These are phyloP conservation scores for Picochlorum sp. DNA, from an alignment of 139 green algal species.

Conservation along the genomic window DNA sequence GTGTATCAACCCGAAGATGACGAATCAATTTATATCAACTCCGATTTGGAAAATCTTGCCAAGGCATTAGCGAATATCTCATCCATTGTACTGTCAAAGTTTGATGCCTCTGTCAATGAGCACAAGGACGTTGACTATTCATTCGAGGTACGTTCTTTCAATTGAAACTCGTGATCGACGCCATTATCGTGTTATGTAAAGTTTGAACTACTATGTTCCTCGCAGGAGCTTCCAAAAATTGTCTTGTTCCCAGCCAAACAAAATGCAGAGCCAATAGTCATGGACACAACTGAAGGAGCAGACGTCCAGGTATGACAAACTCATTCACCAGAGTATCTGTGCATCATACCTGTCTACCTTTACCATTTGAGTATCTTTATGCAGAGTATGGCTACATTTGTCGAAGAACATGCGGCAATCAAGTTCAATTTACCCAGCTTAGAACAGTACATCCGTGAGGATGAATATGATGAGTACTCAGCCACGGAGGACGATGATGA, in stretches of 20 bases:
- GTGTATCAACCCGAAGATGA: constrained; percentile 58
- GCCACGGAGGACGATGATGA: background rate
- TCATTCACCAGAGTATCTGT: background rate
- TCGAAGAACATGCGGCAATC: background rate
- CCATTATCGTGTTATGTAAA: background rate
- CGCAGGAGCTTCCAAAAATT: constrained; percentile 27
- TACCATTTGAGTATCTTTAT: background rate
- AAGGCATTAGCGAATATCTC: constrained; percentile 31
- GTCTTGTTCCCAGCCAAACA: constrained; percentile 29
- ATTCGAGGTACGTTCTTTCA: background rate
- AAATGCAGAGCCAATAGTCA: constrained; percentile 7
- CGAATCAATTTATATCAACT: constrained; percentile 50
- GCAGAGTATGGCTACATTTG: background rate
- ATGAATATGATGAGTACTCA: background rate
- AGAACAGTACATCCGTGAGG: background rate
- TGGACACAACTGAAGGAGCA: background rate
- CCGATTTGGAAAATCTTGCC: constrained; percentile 44
- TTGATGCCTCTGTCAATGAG: constrained; percentile 58
- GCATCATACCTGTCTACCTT: background rate
- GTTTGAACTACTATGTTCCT: background rate
- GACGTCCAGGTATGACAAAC: background rate
- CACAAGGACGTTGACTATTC: constrained; percentile 6
- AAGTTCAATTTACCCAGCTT: constrained; percentile 1
- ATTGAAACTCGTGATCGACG: background rate
- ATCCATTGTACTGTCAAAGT: constrained; percentile 51